phyloP scores from a whole-genome alignment of 2,329 filamentous ascomycete genomes.

The Pezicula radicicola region DNA sequence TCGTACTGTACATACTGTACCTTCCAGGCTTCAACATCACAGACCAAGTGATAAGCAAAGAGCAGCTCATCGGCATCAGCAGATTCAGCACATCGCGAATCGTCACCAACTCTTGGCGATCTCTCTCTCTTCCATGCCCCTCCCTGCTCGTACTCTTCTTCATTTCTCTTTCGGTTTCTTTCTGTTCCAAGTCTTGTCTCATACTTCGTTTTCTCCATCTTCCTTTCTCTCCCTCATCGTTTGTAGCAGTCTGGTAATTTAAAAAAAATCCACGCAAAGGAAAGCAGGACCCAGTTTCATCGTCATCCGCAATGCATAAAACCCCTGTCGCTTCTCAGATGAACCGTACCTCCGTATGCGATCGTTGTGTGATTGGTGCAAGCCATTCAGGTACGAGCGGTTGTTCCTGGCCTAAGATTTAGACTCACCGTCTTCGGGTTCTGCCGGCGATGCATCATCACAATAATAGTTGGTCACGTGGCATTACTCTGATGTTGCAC shows the following conservation, averaged over 20 bases:
- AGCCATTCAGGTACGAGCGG: neutral
- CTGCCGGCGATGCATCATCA: no score
- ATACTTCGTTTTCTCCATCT: no score
- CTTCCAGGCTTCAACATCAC: neutral
- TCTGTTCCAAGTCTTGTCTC: no score
- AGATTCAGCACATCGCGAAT: neutral
- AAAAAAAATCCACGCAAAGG: neutral
- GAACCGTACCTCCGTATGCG: neutral
- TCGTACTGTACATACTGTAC: no score
- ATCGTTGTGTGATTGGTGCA: neutral
- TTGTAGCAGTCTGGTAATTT: neutral
- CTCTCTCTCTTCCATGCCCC: neutral
- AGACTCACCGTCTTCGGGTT: no score
- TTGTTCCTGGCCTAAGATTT: neutral
- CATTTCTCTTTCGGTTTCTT: no score
- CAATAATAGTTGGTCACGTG: no score
- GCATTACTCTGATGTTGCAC: no score
- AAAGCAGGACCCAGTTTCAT: neutral
- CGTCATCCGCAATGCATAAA: neutral
- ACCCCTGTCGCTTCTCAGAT: neutral
- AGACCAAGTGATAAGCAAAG: neutral
- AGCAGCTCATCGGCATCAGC: no score
- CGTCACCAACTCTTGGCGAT: neutral
- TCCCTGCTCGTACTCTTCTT: neutral
- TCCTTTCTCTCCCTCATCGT: no score